A percentile compares a stretch with the other conserved stretches of the same genome.
These are phyloP conservation scores for Crithidia acanthocephali DNA, from an alignment of 208 protist genomes.

Conservation along the genomic window DNA sequence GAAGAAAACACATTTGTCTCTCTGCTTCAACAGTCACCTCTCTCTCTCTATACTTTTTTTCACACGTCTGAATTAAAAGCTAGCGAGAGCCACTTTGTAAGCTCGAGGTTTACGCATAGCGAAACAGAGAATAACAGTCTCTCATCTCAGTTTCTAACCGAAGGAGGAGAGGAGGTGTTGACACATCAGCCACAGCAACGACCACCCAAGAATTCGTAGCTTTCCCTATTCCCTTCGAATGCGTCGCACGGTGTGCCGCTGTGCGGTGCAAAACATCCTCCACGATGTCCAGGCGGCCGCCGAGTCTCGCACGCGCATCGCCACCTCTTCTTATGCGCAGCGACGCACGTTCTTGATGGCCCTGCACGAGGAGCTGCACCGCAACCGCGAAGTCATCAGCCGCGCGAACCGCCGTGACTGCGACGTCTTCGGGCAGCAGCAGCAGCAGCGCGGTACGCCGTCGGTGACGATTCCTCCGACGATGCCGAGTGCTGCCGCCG, in stretches of 20 bases:
- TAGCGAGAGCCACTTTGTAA: too few species aligned
- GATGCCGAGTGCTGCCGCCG: conserved; percentile 19
- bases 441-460: conserved; percentile 36
- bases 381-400: conserved; percentile 37
- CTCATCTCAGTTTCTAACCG: too few species aligned
- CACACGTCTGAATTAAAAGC: too few species aligned
- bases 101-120: too few species aligned
- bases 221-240: too few species aligned
- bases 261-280: conserved; percentile 34
- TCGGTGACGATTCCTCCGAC: conserved; percentile 31
- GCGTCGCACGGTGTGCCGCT: conserved; percentile 9
- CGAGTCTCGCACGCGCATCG: conserved; percentile 41
- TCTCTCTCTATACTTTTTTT: too few species aligned
- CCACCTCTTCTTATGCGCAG: conserved; percentile 45
- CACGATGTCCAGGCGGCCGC: conserved; percentile 55
- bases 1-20: too few species aligned
- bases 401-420: conserved; percentile 55
- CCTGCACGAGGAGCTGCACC: conserved; percentile 42
- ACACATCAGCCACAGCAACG: too few species aligned
- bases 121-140: too few species aligned
- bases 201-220: too few species aligned
- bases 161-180: too few species aligned
- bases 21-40: too few species aligned
- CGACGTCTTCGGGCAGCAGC: conserved; percentile 45
- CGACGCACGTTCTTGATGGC: conserved; percentile 47